Base-by-base conservation (phyloP, 2,329 filamentous ascomycete species). In the Aspergillus tanneri region DNA sequence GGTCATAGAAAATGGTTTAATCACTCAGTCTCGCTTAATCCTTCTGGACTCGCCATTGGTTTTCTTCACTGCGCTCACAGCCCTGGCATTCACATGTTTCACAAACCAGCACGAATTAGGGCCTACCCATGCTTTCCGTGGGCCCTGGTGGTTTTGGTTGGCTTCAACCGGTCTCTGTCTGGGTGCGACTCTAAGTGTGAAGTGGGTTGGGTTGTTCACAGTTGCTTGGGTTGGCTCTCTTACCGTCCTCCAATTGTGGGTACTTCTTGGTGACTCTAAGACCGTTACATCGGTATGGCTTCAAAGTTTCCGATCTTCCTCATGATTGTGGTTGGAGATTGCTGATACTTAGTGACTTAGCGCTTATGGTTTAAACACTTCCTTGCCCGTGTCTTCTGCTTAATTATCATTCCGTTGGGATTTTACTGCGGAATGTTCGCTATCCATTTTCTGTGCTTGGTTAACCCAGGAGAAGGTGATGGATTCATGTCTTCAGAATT, bases 401-500 rank as follows among this genome's bases (percentile, higher is more conserved):
- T 99, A 46, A 90, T 99, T 58, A 77, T 95, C 58, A 88, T 99
- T 58, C 93, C 93, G 5, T 58, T 87, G 21, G 84, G 83, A 27
- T 96, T 99, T 74, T 99, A 99, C 76, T 86, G 96, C 78, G 86
- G 83, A 64, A 96, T 97, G 88, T 99, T 99, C 65, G 91, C 83
- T 44, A 95, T 99, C 62, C 93, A 99, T 77, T 99, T 99, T 73
- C 60, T 91, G 59, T 95, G 89, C 77, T 81, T 99, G 34, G 82
- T 86, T 51, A 99, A 99, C 73, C 93, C 93, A 22, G 93, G 93
- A 51, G 93, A 99, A 43, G 93, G 93, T 46, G 93, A 99, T 71
- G 93, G 93, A 46, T 99, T 99, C 78, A 99, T 99, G 93, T 96
- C 91, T 66, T 96, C 92, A 46, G 93, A 99, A 67, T 99, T 99